These are phyloP conservation scores for Myxozyma melibiosi DNA, from an alignment of 805 yeast species.

Conservation along the genomic window DNA sequence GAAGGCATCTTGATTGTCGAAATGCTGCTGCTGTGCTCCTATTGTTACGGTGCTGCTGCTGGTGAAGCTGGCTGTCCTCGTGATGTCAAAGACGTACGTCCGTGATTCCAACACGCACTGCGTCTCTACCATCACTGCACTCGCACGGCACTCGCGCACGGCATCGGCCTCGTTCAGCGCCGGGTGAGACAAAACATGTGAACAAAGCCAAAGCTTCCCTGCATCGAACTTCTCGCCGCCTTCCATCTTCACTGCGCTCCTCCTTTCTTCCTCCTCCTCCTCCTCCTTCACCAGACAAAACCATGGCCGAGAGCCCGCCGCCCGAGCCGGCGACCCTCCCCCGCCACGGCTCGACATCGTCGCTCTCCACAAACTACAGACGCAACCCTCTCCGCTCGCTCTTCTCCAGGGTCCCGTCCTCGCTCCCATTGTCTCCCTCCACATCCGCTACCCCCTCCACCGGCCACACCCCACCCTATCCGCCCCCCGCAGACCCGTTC, in stretches of 20 bases:
- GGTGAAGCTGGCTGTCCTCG: background rate
- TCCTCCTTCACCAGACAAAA: background rate
- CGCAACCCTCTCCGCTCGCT: constrained; percentile 7
- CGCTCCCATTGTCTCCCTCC: background rate
- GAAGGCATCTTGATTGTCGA: constrained; percentile 21
- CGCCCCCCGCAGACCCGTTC: background rate
- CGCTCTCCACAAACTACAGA: background rate
- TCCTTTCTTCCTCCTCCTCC: background rate
- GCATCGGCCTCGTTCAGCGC: background rate
- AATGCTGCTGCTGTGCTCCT: background rate
- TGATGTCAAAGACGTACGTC: background rate
- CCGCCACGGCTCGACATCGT: constrained; percentile 1
- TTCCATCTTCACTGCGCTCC: background rate
- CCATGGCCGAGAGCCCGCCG: constrained; percentile 7
- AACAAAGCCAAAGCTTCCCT: background rate
- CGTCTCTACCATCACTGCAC: background rate
- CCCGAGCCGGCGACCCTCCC: background rate
- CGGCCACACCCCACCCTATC: background rate
- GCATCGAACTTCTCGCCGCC: background rate
- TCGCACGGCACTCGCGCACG: background rate
- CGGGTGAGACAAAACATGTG: background rate
- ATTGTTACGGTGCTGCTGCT: background rate
- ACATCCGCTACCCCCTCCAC: background rate
- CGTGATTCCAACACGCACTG: background rate
- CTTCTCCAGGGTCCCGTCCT: constrained; percentile 5